Evolutionary conservation across 2,329 filamentous ascomycete species (phyloP), one percentile per base, ranked within the genome.

Genomic region (Microcera coccophila): DNA sequence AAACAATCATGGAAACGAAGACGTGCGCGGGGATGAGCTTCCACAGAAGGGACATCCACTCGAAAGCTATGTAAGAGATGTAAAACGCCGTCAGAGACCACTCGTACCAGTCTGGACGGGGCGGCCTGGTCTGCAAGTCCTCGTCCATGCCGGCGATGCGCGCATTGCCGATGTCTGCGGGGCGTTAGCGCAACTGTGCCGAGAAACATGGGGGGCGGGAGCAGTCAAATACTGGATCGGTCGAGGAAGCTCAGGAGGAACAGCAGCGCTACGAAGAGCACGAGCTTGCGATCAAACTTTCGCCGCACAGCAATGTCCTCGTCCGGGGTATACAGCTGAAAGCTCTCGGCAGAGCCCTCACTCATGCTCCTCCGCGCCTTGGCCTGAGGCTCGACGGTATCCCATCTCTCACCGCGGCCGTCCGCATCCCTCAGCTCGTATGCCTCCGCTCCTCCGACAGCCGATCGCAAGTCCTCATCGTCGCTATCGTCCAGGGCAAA

Each of bases 211-310:
- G 5, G 10, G 21, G 14, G 32, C 34, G 20, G 18, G 4, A n/a
- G 69, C 75, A 49, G 71, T n/a, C n/a, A n/a, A n/a, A n/a, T n/a
- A 90, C 87, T 95, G 15, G 87, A 90, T 52, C 90, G 77, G 64
- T 95, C 90, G 52, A 95, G 67, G 61, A 95, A 95, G 49, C 83
- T 85, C 48, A 95, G 71, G 73, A 94, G 78, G 62, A 93, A 96
- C 11, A 95, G 73, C 45, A 91, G 62, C 10, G 87, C 85, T 50
- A 95, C 76, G 61, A 95, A 94, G 1, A 87, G 63, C 5, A 95
- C 87, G 40, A 96, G 74, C 50, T 76, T 79, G 42, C 79, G 74
- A 62, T 95, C 90, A 53, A 95, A 81, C 67, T 87, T 90, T 58
- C 73, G 74, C 42, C 90, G 73, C 8, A 94, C 82, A 4, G 73